These are phyloP conservation scores for Choiromyces venosus DNA, from an alignment of 495 filamentous ascomycete species.

Conservation along the genomic window DNA sequence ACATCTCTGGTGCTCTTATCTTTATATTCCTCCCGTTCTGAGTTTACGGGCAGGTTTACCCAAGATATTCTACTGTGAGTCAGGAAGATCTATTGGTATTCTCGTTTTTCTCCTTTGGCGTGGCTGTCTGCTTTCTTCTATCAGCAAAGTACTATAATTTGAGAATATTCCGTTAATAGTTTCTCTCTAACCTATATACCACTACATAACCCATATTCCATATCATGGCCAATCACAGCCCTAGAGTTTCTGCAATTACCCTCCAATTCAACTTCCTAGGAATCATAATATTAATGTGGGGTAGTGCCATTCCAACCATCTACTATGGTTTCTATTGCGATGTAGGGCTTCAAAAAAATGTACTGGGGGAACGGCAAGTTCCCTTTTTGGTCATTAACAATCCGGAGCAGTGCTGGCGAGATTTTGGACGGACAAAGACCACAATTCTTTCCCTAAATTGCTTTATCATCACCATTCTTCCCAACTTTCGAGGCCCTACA, in stretches of 20 bases:
- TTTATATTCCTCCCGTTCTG: conserved; percentile 46
- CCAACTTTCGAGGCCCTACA: conserved; percentile 43
- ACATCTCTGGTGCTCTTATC: conserved; percentile 48
- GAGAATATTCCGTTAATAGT: background rate
- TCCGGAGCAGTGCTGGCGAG: background rate
- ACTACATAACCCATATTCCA: conserved; percentile 44
- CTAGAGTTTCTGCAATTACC: conserved; percentile 42
- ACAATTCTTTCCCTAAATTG: conserved; percentile 41
- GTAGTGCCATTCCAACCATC: conserved; percentile 50
- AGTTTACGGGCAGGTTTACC: conserved; percentile 42
- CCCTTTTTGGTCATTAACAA: no score
- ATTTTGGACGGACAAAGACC: background rate
- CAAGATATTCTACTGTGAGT: conserved; percentile 41
- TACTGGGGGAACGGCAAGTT: conserved; percentile 43
- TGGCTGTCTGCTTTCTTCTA: conserved; percentile 51
- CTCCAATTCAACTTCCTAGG: conserved; percentile 52
- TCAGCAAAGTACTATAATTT: conserved; percentile 45
- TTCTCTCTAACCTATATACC: conserved; percentile 12
- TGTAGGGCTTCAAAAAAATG: conserved; percentile 33
- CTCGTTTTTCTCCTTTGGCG: conserved; percentile 49
- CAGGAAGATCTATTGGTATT: conserved; percentile 47
- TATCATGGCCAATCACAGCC: conserved; percentile 50
- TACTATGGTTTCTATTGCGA: conserved; percentile 52
- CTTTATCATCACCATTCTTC: conserved; percentile 43
- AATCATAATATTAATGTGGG: conserved; percentile 53